Base-by-base conservation (phyloP, 345 rosid genomes). In the Diplotaxis tenuifolia region DNA sequence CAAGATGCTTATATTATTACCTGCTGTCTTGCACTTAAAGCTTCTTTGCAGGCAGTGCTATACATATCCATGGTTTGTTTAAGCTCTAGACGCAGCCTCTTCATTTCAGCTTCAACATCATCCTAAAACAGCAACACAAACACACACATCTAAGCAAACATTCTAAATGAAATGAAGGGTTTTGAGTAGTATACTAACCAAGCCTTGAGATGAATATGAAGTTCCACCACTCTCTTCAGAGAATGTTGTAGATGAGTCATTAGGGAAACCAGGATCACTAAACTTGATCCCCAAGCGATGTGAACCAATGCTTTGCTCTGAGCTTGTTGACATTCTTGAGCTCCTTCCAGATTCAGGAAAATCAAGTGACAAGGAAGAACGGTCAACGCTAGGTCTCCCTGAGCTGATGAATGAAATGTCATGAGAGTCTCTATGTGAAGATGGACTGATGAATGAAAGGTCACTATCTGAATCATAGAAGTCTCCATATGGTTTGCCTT, bases 11-110 rank as follows among this genome's bases (percentile, higher is more conserved):
- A 3, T 23, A 1, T 23, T 23, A 23, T 23, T 3, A 23, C 98
- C 89, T 87, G 83, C 68, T 95, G 88, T 70, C 88, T 87, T 38
- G 93, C 97, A 55, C 79, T 59, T 29, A 95, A 83, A 50, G 99
- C 96, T 87, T 89, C 96, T 79, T 73, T 87, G 80, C 99, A 95
- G 7, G 99, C 99, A 5, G 82, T 84, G 52, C 87, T 86, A 72
- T 92, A 95, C 83, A 95, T 75, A 20, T 92, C 97, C 96, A 92
- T 92, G 49, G 97, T 95, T 84, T 88, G 91, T 85, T 90, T 95
- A 57, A 95, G 74, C 87, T 95, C 96, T 61, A 85, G 57, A 83
- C 78, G 91, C 53, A 94, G 79, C 80, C 97, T 83, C 81, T 84
- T 89, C 95, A 94, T 89, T 71, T 94, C 98, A 56, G 86, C 74